Conservation (phyloP, 768 basidiomycete species). For the Suillus sp. region DNA sequence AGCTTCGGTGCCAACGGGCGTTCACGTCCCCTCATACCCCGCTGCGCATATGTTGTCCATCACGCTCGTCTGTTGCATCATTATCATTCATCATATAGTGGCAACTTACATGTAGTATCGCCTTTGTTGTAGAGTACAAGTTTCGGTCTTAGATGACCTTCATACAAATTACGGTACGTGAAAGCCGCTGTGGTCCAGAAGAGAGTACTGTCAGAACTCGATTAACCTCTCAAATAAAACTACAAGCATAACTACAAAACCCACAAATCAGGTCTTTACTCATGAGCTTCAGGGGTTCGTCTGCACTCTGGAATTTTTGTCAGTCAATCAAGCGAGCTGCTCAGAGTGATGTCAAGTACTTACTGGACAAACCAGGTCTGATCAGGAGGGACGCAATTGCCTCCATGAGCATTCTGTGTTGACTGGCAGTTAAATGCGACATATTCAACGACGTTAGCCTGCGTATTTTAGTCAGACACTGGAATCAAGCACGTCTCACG, state of each 20-base stretch:
- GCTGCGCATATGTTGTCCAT: neutral
- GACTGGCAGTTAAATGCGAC: constrained; percentile 50
- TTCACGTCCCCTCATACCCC: constrained; percentile 1
- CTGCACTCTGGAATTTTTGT: neutral
- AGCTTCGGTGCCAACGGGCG: neutral
- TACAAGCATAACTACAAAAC: neutral
- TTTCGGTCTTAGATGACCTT: constrained; percentile 1
- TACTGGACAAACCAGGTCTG: constrained; percentile 54
- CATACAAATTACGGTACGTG: neutral
- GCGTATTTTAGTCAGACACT: neutral
- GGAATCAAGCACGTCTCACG: neutral
- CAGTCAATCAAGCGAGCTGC: neutral
- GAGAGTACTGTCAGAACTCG: neutral
- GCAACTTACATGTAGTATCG: constrained; percentile 9
- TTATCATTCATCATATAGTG: constrained; percentile 9
- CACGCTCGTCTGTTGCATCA: neutral
- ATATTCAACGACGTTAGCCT: constrained; percentile 44
- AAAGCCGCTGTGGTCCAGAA: neutral
- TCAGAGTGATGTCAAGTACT: constrained; percentile 21
- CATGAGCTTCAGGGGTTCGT: neutral
- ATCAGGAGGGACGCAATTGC: constrained; percentile 48
- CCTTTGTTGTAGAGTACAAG: constrained; percentile 9
- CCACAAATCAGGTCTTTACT: neutral
- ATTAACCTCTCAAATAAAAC: neutral
- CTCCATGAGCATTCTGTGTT: constrained; percentile 52